phyloP scores from a whole-genome alignment of 768 basidiomycete species.

The Termitomyces sp. region DNA sequence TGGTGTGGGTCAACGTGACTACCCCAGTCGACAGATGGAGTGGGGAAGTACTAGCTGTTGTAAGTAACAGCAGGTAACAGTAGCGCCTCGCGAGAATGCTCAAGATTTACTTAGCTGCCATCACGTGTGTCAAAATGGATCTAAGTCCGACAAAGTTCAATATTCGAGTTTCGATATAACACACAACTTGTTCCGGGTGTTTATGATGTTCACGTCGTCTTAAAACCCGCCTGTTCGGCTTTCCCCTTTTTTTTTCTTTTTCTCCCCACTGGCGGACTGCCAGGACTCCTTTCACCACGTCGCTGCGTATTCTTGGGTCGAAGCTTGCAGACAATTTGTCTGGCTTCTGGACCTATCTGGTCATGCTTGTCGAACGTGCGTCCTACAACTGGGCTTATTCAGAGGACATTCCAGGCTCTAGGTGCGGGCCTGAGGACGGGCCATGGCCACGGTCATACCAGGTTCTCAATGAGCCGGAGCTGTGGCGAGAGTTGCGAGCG shows the following conservation, averaged over 20 bases:
- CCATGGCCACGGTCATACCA: constrained; percentile 64
- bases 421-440: constrained; percentile 63
- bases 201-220: constrained; percentile 18
- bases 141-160: constrained; percentile 13
- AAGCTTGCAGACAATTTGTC: constrained; percentile 16
- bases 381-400: constrained; percentile 47
- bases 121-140: constrained; percentile 19
- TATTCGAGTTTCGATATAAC: constrained; percentile 14
- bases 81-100: not conserved
- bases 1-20: constrained; percentile 12
- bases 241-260: not conserved
- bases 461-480: constrained; percentile 45
- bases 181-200: constrained; percentile 12
- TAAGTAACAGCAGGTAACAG: not conserved
- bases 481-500: constrained; percentile 51
- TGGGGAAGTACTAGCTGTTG: constrained; percentile 3
- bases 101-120: constrained; percentile 6
- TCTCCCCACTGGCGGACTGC: constrained; percentile 5
- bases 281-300: constrained; percentile 14
- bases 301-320: constrained; percentile 9
- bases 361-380: constrained; percentile 39
- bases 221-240: constrained; percentile 10
- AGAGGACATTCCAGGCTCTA: constrained; percentile 61
- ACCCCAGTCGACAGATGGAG: not conserved
- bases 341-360: constrained; percentile 24